These are phyloP conservation scores for Aureobasidium zeae DNA, from an alignment of 2,329 filamentous ascomycete genomes.

Conservation along the genomic window DNA sequence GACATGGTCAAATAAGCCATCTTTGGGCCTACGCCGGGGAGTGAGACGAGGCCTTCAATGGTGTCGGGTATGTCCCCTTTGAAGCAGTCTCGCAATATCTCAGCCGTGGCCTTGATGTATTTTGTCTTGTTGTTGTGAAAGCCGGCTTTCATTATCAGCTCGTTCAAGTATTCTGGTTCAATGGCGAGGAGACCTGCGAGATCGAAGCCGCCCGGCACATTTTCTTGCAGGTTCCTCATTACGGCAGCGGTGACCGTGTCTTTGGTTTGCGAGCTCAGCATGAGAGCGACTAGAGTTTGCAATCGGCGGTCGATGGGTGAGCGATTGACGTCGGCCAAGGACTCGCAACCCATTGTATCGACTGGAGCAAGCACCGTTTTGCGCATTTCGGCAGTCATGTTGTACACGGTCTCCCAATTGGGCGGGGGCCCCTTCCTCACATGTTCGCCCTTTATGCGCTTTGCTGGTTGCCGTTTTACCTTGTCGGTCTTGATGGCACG, in stretches of 20 bases:
- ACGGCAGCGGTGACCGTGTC: conserved; percentile 81
- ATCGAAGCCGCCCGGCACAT: conserved; percentile 59
- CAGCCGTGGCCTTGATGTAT: conserved; percentile 65
- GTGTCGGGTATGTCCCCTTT: conserved; percentile 70
- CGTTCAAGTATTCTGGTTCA: conserved; percentile 56
- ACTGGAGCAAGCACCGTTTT: conserved; percentile 67
- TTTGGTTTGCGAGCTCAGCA: conserved; percentile 89
- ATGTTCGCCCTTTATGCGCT: conserved; percentile 27
- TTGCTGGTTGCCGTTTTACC: conserved; percentile 24
- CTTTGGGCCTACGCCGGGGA: conserved; percentile 86
- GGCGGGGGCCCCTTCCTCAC: conserved; percentile 47
- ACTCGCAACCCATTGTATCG: conserved; percentile 94
- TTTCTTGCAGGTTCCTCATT: conserved; percentile 68
- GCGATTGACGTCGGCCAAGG: conserved; percentile 50
- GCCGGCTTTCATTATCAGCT: conserved; percentile 72
- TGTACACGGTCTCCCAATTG: conserved; percentile 79
- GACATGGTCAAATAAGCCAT: conserved; percentile 88
- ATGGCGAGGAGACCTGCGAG: conserved; percentile 70
- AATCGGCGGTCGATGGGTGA: conserved; percentile 57
- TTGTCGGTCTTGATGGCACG: conserved; percentile 18
- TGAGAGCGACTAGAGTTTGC: conserved; percentile 77
- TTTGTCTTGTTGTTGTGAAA: conserved; percentile 91
- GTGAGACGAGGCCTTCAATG: conserved; percentile 61
- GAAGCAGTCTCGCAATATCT: conserved; percentile 62
- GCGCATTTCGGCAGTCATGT: conserved; percentile 67